These are phyloP conservation scores for Hypoxylon sp. DNA, from an alignment of 2,329 filamentous ascomycete genomes.

Conservation along the genomic window DNA sequence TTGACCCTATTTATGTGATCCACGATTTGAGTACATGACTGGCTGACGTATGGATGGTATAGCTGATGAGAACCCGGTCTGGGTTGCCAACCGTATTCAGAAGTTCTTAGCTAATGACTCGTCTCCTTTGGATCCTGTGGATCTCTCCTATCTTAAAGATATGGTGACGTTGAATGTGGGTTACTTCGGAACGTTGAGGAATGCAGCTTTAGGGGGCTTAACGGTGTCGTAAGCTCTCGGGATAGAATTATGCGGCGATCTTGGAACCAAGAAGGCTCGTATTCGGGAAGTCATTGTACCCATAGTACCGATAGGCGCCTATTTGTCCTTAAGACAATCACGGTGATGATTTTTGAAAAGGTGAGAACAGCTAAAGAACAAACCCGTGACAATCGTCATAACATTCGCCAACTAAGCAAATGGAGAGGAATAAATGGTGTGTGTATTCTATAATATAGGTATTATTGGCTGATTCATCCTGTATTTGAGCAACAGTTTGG, in stretches of 20 bases:
- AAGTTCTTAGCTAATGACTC: constrained; percentile 45
- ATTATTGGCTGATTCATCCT: not conserved
- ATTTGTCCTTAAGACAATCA: too few relatives aligned
- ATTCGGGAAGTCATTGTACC: not conserved
- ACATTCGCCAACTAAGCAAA: too few relatives aligned
- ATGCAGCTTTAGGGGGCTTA: constrained; percentile 47
- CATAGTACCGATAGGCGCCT: not conserved
- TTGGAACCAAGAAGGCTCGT: not conserved
- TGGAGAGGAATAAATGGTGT: too few relatives aligned
- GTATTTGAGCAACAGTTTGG: not conserved
- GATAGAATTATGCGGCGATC: not conserved
- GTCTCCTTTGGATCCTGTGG: constrained; percentile 37
- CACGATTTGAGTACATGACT: not conserved
- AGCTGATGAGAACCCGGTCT: constrained; percentile 50
- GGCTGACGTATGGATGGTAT: constrained; percentile 1
- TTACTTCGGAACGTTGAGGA: constrained; percentile 46
- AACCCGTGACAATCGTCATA: too few relatives aligned
- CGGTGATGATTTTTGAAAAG: too few relatives aligned
- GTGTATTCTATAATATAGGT: too few relatives aligned
- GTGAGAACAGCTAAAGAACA: too few relatives aligned
- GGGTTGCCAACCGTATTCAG: constrained; percentile 47
- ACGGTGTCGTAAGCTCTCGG: constrained; percentile 12
- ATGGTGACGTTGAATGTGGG: constrained; percentile 48
- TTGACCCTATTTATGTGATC: not conserved
- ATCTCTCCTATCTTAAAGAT: constrained; percentile 45